These are phyloP conservation scores for Nectriaceae sp. DNA, from an alignment of 2,329 filamentous ascomycete genomes.

Conservation along the genomic window DNA sequence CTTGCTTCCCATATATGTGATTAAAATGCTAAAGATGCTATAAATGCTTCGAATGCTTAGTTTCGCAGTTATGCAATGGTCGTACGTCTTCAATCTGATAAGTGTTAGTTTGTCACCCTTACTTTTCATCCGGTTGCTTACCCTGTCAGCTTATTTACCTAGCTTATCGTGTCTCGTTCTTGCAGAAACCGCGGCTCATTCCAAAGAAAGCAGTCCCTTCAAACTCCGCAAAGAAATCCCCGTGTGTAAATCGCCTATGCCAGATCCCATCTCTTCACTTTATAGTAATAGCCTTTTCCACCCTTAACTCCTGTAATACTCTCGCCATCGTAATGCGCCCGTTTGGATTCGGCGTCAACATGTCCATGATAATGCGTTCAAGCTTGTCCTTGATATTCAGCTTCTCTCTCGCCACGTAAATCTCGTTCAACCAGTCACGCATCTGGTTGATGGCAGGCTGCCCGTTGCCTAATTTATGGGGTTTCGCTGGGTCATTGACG, in stretches of 20 bases:
- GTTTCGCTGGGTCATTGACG: slow-evolving; percentile 45
- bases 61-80: background rate
- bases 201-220: slow-evolving; percentile 9
- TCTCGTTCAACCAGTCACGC: slow-evolving; percentile 57
- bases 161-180: slow-evolving; percentile 10
- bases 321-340: slow-evolving; percentile 57
- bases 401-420: slow-evolving; percentile 48
- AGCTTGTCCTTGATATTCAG: slow-evolving; percentile 50
- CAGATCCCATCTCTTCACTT: slow-evolving; percentile 12
- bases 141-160: slow-evolving; percentile 18
- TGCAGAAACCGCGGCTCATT: slow-evolving; percentile 9
- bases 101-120: slow-evolving; percentile 10
- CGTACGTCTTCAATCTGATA: slow-evolving; percentile 23
- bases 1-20: background rate
- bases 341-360: slow-evolving; percentile 53
- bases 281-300: slow-evolving; percentile 21
- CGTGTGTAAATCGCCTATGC: slow-evolving; percentile 9
- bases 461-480: slow-evolving; percentile 38
- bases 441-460: slow-evolving; percentile 51
- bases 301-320: slow-evolving; percentile 47
- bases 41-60: background rate
- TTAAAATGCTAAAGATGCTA: background rate
- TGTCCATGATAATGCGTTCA: slow-evolving; percentile 54
- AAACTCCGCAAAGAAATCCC: slow-evolving; percentile 8
- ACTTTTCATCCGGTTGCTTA: slow-evolving; percentile 11